A percentile compares a stretch with the other conserved stretches of the same genome.
phyloP scores from a whole-genome alignment of 768 basidiomycete species.

The Neoboletus brunneissimus region DNA sequence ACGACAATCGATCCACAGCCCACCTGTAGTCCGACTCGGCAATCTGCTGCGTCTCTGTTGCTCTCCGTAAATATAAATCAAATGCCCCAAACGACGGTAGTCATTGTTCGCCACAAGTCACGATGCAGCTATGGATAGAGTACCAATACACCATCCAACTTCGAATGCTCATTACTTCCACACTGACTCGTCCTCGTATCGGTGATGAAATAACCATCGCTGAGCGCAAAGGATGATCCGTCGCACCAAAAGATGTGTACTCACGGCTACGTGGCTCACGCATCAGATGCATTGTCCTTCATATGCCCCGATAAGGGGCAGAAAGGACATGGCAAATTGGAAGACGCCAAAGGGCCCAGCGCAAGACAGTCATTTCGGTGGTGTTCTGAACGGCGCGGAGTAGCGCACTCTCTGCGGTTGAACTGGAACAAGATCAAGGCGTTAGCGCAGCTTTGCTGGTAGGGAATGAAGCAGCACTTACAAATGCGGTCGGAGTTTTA shows the following conservation, averaged over 20 bases:
- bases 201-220: background rate
- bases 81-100: no score
- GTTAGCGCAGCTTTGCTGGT: background rate
- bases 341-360: background rate
- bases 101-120: no score
- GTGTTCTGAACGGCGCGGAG: background rate
- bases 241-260: background rate
- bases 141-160: no score
- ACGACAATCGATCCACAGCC: background rate
- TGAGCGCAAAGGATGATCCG: background rate
- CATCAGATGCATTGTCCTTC: background rate
- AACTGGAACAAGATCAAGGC: background rate
- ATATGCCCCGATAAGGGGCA: background rate
- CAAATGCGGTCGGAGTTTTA: slow-evolving; percentile 40
- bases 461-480: background rate
- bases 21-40: no score
- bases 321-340: background rate
- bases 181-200: background rate
- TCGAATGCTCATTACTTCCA: no score
- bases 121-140: no score
- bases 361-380: background rate
- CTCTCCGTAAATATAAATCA: no score
- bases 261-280: background rate
- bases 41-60: no score
- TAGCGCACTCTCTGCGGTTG: background rate